Evolutionary conservation across 495 filamentous ascomycete genomes (phyloP).

Genomic region (Lasiosphaeria ovina): DNA sequence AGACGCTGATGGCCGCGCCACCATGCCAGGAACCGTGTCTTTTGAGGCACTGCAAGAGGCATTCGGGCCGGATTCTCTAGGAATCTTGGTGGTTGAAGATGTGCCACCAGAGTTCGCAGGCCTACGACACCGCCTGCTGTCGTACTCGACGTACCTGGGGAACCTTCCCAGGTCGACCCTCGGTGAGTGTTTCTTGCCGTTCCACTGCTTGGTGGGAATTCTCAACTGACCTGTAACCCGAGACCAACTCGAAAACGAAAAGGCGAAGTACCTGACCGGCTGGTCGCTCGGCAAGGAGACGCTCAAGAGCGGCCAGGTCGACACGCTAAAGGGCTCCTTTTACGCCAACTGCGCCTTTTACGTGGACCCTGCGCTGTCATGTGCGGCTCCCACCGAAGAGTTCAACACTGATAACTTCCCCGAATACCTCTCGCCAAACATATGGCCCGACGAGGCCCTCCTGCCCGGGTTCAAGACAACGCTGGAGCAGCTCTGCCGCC

Average conservation of each 20-base stretch:
- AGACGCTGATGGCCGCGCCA: neutral
- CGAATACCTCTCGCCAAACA: slow-evolving; percentile 63
- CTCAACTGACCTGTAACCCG: slow-evolving; percentile 16
- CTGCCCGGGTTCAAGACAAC: slow-evolving; percentile 71
- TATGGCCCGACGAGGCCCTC: slow-evolving; percentile 70
- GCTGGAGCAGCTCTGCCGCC: slow-evolving; percentile 71
- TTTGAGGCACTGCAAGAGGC: slow-evolving; percentile 75
- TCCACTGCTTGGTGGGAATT: neutral
- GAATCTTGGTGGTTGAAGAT: slow-evolving; percentile 88
- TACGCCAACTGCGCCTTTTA: slow-evolving; percentile 97
- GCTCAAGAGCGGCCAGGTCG: slow-evolving; percentile 83
- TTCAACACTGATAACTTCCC: slow-evolving; percentile 59
- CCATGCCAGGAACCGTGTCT: slow-evolving; percentile 56
- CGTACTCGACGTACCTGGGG: slow-evolving; percentile 84
- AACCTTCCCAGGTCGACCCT: slow-evolving; percentile 73
- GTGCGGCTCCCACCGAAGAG: slow-evolving; percentile 55
- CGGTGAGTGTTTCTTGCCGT: slow-evolving; percentile 46
- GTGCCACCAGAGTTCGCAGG: slow-evolving; percentile 66
- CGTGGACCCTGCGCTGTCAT: slow-evolving; percentile 60
- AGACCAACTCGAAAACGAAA: slow-evolving; percentile 63
- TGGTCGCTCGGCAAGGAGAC: slow-evolving; percentile 91
- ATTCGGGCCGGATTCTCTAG: slow-evolving; percentile 87
- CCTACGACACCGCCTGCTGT: slow-evolving; percentile 71
- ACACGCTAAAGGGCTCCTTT: slow-evolving; percentile 93
- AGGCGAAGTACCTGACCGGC: slow-evolving; percentile 62